These are phyloP conservation scores for Cucurbita maxima DNA, from an alignment of 306 rosid genomes.

Conservation along the genomic window DNA sequence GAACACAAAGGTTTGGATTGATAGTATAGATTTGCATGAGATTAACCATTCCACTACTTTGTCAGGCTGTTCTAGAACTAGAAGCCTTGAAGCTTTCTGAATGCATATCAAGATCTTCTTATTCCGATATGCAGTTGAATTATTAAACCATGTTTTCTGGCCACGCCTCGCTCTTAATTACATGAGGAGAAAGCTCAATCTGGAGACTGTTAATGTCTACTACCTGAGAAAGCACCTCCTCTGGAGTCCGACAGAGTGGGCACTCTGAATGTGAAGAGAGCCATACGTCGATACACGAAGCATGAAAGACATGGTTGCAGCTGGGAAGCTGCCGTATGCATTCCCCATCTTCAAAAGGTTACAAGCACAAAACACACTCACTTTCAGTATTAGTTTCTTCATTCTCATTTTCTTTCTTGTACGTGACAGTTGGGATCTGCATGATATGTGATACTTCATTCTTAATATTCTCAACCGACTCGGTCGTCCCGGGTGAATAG, in stretches of 20 bases:
- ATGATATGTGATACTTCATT: not conserved
- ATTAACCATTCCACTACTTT: not conserved
- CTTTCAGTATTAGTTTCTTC: not conserved
- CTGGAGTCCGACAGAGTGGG: slow-evolving; percentile 1
- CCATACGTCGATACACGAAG: slow-evolving; percentile 13
- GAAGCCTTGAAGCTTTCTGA: not conserved
- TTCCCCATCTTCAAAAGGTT: slow-evolving; percentile 9
- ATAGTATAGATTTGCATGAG: not conserved
- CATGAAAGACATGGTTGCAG: slow-evolving; percentile 18
- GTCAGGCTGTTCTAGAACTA: not conserved
- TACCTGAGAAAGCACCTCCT: not conserved
- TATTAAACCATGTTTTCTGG: not conserved
- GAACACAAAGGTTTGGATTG: not conserved
- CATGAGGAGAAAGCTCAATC: not conserved
- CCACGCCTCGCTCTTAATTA: not conserved
- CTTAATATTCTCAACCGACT: not conserved
- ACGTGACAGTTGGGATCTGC: not conserved
- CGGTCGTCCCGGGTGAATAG: not conserved
- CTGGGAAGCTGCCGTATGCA: slow-evolving; percentile 6
- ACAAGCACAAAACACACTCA: slow-evolving; percentile 12
- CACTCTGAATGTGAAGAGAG: slow-evolving; percentile 11
- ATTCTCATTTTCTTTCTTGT: slow-evolving; percentile 2
- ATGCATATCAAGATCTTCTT: not conserved
- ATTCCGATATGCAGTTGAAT: not conserved
- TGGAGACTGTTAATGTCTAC: not conserved